These are phyloP conservation scores for Cercospora berteroae DNA, from an alignment of 2,329 filamentous ascomycete genomes.

Conservation along the genomic window DNA sequence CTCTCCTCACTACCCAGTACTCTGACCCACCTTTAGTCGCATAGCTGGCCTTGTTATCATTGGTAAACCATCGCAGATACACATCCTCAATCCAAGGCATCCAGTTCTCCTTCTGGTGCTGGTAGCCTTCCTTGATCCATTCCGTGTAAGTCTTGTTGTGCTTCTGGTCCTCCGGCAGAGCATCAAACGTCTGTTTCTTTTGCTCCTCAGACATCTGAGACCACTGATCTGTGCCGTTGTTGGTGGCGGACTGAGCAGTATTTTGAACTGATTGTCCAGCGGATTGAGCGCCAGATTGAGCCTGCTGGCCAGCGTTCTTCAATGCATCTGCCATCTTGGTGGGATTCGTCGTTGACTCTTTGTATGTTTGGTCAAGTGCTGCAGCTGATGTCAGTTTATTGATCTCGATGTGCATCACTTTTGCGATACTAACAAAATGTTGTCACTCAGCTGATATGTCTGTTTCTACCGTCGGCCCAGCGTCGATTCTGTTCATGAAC, in stretches of 20 bases:
- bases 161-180: constrained; percentile 35
- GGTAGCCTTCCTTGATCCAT: constrained; percentile 63
- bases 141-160: constrained; percentile 46
- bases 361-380: background rate
- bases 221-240: constrained; percentile 33
- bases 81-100: constrained; percentile 74
- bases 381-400: background rate
- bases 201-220: constrained; percentile 38
- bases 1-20: background rate
- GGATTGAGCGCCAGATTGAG: constrained; percentile 5
- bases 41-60: constrained; percentile 74
- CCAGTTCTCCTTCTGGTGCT: constrained; percentile 71
- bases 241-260: constrained; percentile 15
- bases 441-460: background rate
- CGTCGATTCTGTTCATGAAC: background rate
- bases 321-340: constrained; percentile 23
- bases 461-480: background rate
- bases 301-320: constrained; percentile 23
- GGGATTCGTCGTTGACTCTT: background rate
- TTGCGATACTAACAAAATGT: background rate
- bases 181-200: constrained; percentile 37
- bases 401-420: background rate
- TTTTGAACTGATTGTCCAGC: background rate
- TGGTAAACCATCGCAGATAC: constrained; percentile 70
- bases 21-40: constrained; percentile 59